These are phyloP conservation scores for Phialophora chinensis DNA, from an alignment of 2,329 filamentous ascomycete genomes.

Conservation along the genomic window DNA sequence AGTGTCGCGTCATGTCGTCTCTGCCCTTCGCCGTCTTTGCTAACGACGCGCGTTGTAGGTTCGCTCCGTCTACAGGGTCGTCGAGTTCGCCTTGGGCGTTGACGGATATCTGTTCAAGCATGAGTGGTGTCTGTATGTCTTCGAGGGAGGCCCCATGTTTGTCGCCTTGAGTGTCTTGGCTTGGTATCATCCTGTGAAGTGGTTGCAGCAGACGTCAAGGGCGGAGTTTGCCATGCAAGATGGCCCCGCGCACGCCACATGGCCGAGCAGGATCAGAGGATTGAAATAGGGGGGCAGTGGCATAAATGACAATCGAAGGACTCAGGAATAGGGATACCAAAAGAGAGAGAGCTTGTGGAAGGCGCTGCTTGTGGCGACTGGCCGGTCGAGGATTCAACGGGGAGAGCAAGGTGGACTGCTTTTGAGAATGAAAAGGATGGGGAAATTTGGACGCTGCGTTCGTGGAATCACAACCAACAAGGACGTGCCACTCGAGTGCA, in stretches of 20 bases:
- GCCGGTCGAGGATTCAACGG: neutral
- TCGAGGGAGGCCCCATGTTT: conserved; percentile 53
- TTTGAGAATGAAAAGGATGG: neutral
- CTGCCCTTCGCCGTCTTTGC: neutral
- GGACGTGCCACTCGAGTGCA: neutral
- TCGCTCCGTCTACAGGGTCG: conserved; percentile 43
- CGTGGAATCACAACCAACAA: neutral
- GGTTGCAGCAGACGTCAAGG: conserved; percentile 25
- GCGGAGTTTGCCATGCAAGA: conserved; percentile 14
- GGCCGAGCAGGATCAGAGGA: neutral
- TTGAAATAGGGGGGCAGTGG: neutral
- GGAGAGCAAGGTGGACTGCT: neutral
- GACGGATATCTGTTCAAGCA: conserved; percentile 51
- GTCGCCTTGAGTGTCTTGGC: conserved; percentile 57
- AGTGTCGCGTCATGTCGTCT: neutral
- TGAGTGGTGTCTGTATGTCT: conserved; percentile 54
- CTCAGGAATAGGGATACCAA: neutral
- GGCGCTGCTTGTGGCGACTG: neutral
- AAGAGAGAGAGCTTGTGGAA: neutral
- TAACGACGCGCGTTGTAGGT: conserved; percentile 42
- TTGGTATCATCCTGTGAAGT: conserved; percentile 55
- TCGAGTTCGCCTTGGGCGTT: conserved; percentile 56
- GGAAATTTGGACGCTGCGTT: neutral
- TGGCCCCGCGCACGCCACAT: neutral
- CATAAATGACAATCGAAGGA: neutral